These are phyloP conservation scores for Podaxis sp. DNA, from an alignment of 768 basidiomycete genomes.

Conservation along the genomic window DNA sequence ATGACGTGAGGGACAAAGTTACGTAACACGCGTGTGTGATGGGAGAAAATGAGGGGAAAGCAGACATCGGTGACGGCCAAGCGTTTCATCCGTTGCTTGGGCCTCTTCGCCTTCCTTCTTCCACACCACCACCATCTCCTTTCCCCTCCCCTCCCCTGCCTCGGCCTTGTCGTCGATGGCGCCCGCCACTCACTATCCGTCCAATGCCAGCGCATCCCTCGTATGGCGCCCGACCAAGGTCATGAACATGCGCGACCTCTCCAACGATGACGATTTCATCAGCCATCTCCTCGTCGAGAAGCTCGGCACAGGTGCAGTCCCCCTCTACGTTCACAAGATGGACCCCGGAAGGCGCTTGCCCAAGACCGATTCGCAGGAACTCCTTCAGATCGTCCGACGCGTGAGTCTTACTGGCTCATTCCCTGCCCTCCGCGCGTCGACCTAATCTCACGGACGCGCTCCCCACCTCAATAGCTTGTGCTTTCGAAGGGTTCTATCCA, in stretches of 20 bases:
- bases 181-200: constrained; percentile 13
- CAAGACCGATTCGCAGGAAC: constrained; percentile 66
- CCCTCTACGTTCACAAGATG: constrained; percentile 91
- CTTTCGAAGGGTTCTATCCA: constrained; percentile 52
- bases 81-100: constrained; percentile 2
- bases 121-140: constrained; percentile 22
- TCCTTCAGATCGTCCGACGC: constrained; percentile 76
- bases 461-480: constrained; percentile 49
- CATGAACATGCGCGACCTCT: constrained; percentile 89
- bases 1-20: constrained; percentile 16
- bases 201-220: constrained; percentile 30
- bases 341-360: constrained; percentile 75
- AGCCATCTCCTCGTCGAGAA: constrained; percentile 89
- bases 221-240: constrained; percentile 83
- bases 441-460: constrained; percentile 10
- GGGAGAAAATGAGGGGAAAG: constrained; percentile 1
- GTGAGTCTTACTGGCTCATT: constrained; percentile 39
- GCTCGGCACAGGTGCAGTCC: constrained; percentile 75
- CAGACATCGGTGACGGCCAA: constrained; percentile 1
- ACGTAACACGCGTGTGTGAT: constrained; percentile 21
- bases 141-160: constrained; percentile 20
- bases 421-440: constrained; percentile 15
- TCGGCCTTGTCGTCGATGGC: constrained; percentile 21
- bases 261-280: constrained; percentile 89
- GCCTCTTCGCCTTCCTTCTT: constrained; percentile 17